A percentile compares a stretch with the other conserved stretches of the same genome.
Conservation (phyloP, 2,329 filamentous ascomycete genomes). For the Paracoccidioides lutzii region DNA sequence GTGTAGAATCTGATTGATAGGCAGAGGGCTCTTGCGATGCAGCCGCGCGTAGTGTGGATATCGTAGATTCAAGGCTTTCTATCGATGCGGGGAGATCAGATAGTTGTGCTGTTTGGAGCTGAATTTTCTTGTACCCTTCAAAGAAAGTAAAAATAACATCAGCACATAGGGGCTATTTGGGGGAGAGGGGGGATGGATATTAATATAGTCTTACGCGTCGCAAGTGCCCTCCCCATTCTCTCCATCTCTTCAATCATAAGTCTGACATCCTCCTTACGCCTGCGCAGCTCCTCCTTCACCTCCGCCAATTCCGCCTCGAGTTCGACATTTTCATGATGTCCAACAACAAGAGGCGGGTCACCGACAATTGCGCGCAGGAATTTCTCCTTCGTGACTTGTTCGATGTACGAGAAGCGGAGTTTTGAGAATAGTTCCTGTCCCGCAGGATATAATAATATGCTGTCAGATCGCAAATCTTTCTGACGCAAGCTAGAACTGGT, state of each 20-base stretch:
- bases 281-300: constrained; percentile 63
- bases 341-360: constrained; percentile 75
- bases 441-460: background rate
- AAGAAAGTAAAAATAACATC: background rate
- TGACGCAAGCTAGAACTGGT: background rate
- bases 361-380: constrained; percentile 88
- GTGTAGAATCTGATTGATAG: constrained; percentile 36
- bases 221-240: constrained; percentile 51
- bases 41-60: constrained; percentile 41
- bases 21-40: constrained; percentile 50
- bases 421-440: constrained; percentile 76
- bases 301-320: constrained; percentile 57
- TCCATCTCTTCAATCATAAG: constrained; percentile 63
- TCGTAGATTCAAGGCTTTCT: constrained; percentile 37
- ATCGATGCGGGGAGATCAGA: constrained; percentile 41
- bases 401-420: constrained; percentile 90
- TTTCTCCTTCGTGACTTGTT: constrained; percentile 97
- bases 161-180: background rate
- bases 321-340: constrained; percentile 65
- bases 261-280: constrained; percentile 65
- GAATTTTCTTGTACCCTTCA: constrained; percentile 41
- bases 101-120: constrained; percentile 40
- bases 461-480: background rate
- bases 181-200: background rate
- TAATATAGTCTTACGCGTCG: constrained; percentile 33